Conservation (phyloP, 805 yeast species). For the Candida yuanshanica region DNA sequence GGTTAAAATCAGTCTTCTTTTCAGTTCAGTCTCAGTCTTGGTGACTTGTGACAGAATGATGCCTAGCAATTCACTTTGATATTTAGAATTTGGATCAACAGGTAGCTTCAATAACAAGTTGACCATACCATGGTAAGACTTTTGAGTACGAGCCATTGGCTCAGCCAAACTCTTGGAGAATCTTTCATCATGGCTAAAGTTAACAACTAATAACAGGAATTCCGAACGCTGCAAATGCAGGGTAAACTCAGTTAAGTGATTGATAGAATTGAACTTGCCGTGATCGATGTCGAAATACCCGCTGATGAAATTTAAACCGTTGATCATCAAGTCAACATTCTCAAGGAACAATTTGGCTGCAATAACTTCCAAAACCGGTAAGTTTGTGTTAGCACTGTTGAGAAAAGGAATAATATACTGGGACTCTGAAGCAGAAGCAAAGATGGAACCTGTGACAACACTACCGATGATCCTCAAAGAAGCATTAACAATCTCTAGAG, state of each 20-base stretch:
- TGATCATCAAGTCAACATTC: constrained; percentile 18
- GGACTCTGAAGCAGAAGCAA: constrained; percentile 11
- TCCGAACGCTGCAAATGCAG: constrained; percentile 42
- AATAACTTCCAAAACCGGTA: constrained; percentile 12
- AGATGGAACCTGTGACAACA: constrained; percentile 19
- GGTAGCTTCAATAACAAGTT: constrained; percentile 10
- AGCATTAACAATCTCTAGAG: constrained; percentile 32
- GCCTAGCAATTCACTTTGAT: constrained; percentile 14
- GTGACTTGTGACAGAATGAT: constrained; percentile 9
- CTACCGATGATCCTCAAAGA: constrained; percentile 32
- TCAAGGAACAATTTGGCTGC: constrained; percentile 16
- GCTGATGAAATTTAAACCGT: constrained; percentile 17
- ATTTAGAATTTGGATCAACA: constrained; percentile 15
- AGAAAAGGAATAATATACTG: constrained; percentile 13
- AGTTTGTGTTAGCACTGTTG: constrained; percentile 14
- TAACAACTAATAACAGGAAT: constrained; percentile 39
- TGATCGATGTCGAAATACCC: constrained; percentile 18
- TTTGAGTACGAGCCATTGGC: constrained; percentile 9
- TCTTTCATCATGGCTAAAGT: constrained; percentile 31
- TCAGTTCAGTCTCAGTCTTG: constrained; percentile 9
- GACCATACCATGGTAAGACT: constrained; percentile 8
- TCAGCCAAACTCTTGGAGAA: constrained; percentile 7
- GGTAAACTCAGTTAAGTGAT: constrained; percentile 34
- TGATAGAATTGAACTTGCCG: constrained; percentile 13
- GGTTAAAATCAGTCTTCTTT: constrained; percentile 32